These are phyloP conservation scores for Prorocentrum cordatum DNA, from an alignment of 169 alveolate species.

Conservation along the genomic window DNA sequence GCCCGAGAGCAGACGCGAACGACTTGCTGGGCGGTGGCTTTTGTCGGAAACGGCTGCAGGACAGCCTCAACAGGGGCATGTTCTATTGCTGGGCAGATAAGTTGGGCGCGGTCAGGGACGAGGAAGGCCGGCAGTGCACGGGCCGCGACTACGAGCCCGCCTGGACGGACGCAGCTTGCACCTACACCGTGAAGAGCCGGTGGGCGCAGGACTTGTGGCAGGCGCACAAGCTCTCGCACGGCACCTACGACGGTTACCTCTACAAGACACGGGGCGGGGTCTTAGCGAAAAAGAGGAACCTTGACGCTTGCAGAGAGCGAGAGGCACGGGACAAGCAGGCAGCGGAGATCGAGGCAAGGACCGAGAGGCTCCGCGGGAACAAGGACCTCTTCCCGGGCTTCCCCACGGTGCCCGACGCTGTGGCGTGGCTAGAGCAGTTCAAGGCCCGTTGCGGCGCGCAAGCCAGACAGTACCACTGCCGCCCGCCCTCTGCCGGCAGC, in stretches of 20 bases:
- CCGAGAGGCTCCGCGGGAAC: not conserved
- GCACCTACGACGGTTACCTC: not conserved
- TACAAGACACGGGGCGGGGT: not conserved
- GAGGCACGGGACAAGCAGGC: not conserved
- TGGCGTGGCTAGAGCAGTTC: not conserved
- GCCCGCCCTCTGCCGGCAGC: no score
- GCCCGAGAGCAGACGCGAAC: no score
- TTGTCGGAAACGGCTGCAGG: no score
- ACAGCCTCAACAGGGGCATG: no score
- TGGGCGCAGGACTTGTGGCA: conserved; percentile 11
- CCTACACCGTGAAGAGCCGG: not conserved
- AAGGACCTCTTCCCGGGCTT: not conserved
- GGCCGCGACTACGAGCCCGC: no score
- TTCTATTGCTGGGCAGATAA: no score
- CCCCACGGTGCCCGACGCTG: not conserved
- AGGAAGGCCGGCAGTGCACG: no score
- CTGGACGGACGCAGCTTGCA: no score
- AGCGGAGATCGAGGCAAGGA: not conserved
- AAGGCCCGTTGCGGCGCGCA: no score
- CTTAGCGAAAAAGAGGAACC: not conserved
- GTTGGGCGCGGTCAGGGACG: no score
- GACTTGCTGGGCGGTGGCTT: no score
- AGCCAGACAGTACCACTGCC: no score
- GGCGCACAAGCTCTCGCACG: not conserved
- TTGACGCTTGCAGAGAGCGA: not conserved